Evolutionary conservation across 768 basidiomycete species (phyloP), one percentile per base, ranked within the genome.

Genomic region (Kwoniella sp.): DNA sequence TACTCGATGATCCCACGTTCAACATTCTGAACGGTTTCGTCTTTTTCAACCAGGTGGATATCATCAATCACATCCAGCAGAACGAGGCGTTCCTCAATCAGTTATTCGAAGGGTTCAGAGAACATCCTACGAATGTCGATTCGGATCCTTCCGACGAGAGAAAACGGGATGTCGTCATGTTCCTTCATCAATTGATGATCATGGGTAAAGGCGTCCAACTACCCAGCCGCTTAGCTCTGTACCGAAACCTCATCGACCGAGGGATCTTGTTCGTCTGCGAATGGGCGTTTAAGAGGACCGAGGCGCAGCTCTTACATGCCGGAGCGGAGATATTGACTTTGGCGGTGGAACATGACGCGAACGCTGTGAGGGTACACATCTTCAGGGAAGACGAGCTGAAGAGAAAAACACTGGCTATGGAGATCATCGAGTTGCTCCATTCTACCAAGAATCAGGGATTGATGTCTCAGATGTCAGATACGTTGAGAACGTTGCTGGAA

Each of bases 21-120:
- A 92, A 92, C 74, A 91, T 96, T 72, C 86, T 98, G 76, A 97
- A 93, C 81, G 93, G 92, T 1, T 91, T 91, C 81, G 92, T 99
- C 79, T 92, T 97, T 77, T 98, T 94, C 85, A 96, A 98, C 82
- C 95, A 99, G 79, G 92, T 95, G 72, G 96, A 99, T 80, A 97
- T 99, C 74, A 93, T 99, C 74, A 86, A 84, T 53, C 88, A 95
- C 74, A 85, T 98, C 33, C 90, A 92, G 76, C 85, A 84, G 61
- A 90, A 96, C 71, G 85, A 84, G 1, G 76, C 80, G 12, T 90
- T 97, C 77, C 82, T 97, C 36, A 83, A 84, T 33, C 89, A 92
- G 52, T 85, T 97, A 15, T 89, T 95, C 36, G 81, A 83, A 3
- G 69, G 60, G 5, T 79, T 79, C 63, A 54, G 63, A 49, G 64